Conservation (phyloP, 768 basidiomycete species). For the Naganishia friedmannii region DNA sequence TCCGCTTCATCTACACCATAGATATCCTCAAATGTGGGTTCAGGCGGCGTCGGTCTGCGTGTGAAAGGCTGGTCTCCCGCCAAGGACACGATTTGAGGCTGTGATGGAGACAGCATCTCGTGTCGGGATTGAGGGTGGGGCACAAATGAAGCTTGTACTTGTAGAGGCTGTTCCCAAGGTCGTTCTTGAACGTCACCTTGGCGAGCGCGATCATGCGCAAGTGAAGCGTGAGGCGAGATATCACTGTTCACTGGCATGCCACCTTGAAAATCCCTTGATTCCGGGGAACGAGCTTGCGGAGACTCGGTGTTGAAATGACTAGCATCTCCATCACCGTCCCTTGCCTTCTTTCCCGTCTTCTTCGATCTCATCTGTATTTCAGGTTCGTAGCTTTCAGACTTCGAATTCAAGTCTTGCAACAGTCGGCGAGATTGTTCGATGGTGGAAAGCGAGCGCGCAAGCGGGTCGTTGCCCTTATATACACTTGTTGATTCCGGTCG, state of each 20-base stretch:
- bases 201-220: conserved; percentile 22
- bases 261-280: conserved; percentile 18
- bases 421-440: conserved; percentile 17
- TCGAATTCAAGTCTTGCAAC: conserved; percentile 16
- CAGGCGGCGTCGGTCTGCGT: background rate
- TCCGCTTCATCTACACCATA: conserved; percentile 16
- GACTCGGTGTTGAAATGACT: conserved; percentile 18
- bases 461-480: conserved; percentile 2
- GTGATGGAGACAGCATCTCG: background rate
- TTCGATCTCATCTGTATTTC: conserved; percentile 22
- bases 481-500: conserved; percentile 3
- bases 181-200: conserved; percentile 19
- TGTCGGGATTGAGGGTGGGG: conserved; percentile 15
- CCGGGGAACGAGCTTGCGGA: background rate
- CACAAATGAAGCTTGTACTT: conserved; percentile 13
- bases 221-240: conserved; percentile 17
- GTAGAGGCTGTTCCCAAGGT: conserved; percentile 25
- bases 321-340: background rate
- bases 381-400: conserved; percentile 12
- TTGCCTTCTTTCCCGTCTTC: conserved; percentile 6
- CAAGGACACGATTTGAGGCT: background rate
- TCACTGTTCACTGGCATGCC: conserved; percentile 20
- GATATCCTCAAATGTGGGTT: conserved; percentile 2
- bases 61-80: background rate
- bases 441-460: conserved; percentile 10